Percentiles rank a stretch among this genome's conserved stretches.
phyloP scores from a whole-genome alignment of 2,329 filamentous ascomycete species.

The Helminthosporium solani region DNA sequence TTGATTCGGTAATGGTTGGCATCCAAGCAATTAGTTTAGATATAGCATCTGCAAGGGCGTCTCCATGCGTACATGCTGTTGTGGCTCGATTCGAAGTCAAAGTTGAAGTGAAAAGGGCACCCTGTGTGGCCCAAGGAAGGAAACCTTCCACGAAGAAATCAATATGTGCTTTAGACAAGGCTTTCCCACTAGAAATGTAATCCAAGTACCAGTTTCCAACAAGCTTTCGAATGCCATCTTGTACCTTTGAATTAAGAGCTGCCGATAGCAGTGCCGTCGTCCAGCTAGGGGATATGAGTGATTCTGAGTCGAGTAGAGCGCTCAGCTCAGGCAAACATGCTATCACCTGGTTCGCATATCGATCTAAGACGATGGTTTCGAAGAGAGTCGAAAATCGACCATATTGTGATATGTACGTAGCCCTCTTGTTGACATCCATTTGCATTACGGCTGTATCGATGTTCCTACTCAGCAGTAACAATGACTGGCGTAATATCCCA shows the following conservation, averaged over 20 bases:
- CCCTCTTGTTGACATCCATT: constrained; percentile 16
- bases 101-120: constrained; percentile 46
- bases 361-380: constrained; percentile 51
- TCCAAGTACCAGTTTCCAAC: constrained; percentile 49
- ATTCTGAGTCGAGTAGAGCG: constrained; percentile 37
- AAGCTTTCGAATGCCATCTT: constrained; percentile 50
- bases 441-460: constrained; percentile 29
- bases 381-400: constrained; percentile 48
- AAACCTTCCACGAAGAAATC: constrained; percentile 44
- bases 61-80: constrained; percentile 45
- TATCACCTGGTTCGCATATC: constrained; percentile 52
- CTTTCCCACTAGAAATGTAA: constrained; percentile 18
- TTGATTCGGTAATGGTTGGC: constrained; percentile 9
- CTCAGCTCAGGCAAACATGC: constrained; percentile 48
- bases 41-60: constrained; percentile 41
- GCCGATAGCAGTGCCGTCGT: constrained; percentile 46
- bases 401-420: constrained; percentile 37
- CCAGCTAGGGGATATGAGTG: constrained; percentile 44
- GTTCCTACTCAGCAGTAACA: constrained; percentile 31
- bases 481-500: constrained; percentile 46
- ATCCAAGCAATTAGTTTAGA: constrained; percentile 27
- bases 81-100: constrained; percentile 31
- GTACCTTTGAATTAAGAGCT: constrained; percentile 43
- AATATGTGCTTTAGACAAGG: constrained; percentile 21
- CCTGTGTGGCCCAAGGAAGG: constrained; percentile 51